A percentile compares a stretch with the other conserved stretches of the same genome.
Evolutionary conservation across 2,329 filamentous ascomycete species (phyloP).

Genomic region (Daldinia sp.): DNA sequence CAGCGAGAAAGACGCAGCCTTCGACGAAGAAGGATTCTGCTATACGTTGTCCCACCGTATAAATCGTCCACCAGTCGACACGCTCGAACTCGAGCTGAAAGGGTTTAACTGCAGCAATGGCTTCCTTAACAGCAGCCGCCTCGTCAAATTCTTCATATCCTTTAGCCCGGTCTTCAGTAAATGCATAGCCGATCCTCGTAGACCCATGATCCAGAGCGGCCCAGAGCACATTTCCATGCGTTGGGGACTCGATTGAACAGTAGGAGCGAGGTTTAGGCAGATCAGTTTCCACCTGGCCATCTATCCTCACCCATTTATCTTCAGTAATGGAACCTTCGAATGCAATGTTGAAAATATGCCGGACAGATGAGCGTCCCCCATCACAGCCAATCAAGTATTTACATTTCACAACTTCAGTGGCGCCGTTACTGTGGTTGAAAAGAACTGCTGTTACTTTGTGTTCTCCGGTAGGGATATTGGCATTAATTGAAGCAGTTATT

Average conservation of each 20-base stretch:
- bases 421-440: conserved; percentile 13
- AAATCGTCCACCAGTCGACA: conserved; percentile 65
- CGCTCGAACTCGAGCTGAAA: conserved; percentile 57
- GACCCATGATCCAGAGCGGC: conserved; percentile 64
- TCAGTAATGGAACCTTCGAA: conserved; percentile 63
- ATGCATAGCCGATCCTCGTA: conserved; percentile 66
- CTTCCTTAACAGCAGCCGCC: conserved; percentile 66
- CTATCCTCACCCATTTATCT: conserved; percentile 66
- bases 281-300: conserved; percentile 62
- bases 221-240: conserved; percentile 68
- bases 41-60: conserved; percentile 66
- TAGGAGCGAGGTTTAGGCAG: conserved; percentile 62
- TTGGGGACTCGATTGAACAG: conserved; percentile 63
- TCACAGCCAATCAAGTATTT: conserved; percentile 65
- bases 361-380: conserved; percentile 63
- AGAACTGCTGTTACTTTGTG: conserved; percentile 32
- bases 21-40: conserved; percentile 69
- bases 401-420: conserved; percentile 44
- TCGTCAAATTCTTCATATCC: conserved; percentile 54
- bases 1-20: conserved; percentile 63
- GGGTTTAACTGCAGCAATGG: conserved; percentile 57
- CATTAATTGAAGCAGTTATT: conserved; percentile 54
- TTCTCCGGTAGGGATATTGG: conserved; percentile 44
- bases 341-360: conserved; percentile 59
- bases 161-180: conserved; percentile 58